A percentile compares a stretch with the other conserved stretches of the same genome.
These are phyloP conservation scores for Serendipita sp. DNA, from an alignment of 768 basidiomycete genomes.

Conservation along the genomic window DNA sequence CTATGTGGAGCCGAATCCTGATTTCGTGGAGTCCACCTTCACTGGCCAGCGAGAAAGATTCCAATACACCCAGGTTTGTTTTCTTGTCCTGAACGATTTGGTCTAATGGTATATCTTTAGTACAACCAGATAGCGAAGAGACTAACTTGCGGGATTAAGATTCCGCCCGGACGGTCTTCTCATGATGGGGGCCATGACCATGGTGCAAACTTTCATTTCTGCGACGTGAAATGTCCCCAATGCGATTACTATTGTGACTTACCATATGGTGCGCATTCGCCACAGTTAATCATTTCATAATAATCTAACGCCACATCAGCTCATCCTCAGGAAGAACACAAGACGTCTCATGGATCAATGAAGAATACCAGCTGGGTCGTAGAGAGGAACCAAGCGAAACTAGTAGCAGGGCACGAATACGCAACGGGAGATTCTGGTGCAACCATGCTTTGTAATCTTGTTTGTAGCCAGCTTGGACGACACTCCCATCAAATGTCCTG, in stretches of 20 bases:
- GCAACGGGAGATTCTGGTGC: constrained; percentile 24
- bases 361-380: constrained; percentile 40
- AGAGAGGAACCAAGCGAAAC: constrained; percentile 37
- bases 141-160: constrained; percentile 31
- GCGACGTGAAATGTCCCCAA: constrained; percentile 27
- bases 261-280: neutral
- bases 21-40: constrained; percentile 46
- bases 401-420: constrained; percentile 38
- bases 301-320: constrained; percentile 42
- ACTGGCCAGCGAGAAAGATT: constrained; percentile 44
- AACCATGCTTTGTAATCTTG: constrained; percentile 46
- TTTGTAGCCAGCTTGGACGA: constrained; percentile 41
- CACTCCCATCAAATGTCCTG: constrained; percentile 45
- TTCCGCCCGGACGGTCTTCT: constrained; percentile 26
- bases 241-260: neutral
- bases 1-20: constrained; percentile 40
- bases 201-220: constrained; percentile 38
- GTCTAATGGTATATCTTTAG: neutral
- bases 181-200: constrained; percentile 38
- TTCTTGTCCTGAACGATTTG: neutral
- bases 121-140: constrained; percentile 28
- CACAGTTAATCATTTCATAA: constrained; percentile 14
- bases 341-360: constrained; percentile 52
- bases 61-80: constrained; percentile 23
- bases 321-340: constrained; percentile 44